Percentiles rank a stretch among this genome's conserved stretches.
Evolutionary conservation across 306 rosid species (phyloP).

Genomic region (Alnus rubra): DNA sequence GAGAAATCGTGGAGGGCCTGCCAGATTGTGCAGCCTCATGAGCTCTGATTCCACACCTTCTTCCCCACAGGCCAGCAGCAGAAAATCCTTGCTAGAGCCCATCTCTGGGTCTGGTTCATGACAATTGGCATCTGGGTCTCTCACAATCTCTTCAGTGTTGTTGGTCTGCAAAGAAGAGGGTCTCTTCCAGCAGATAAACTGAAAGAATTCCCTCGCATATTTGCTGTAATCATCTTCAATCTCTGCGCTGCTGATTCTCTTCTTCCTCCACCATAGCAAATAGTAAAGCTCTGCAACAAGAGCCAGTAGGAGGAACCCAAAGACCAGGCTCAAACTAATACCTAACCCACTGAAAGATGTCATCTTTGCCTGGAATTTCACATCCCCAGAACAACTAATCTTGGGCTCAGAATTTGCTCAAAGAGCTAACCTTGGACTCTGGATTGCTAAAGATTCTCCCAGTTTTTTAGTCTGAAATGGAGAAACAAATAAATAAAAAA

Average conservation of each 20-base stretch:
- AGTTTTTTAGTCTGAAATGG: not conserved
- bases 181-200: conserved; percentile 51
- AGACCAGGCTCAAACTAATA: conserved; percentile 58
- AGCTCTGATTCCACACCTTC: conserved; percentile 74
- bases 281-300: conserved; percentile 77
- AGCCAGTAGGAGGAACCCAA: conserved; percentile 64
- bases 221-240: conserved; percentile 47
- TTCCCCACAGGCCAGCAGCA: conserved; percentile 51
- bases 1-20: conserved; percentile 88
- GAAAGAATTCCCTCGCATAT: conserved; percentile 47
- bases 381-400: conserved; percentile 31
- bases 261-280: conserved; percentile 76
- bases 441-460: not conserved
- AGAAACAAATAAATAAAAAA: not conserved
- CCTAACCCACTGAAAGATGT: conserved; percentile 60
- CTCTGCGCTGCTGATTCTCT: conserved; percentile 48
- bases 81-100: conserved; percentile 46
- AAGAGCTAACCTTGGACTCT: conserved; percentile 1
- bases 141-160: conserved; percentile 16
- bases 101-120: conserved; percentile 49
- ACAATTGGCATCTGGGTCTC: conserved; percentile 30
- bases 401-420: too few species aligned
- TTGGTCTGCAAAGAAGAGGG: conserved; percentile 25
- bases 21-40: conserved; percentile 83
- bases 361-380: conserved; percentile 43